Evolutionary conservation across 306 rosid species (phyloP), one percentile per base, ranked within the genome.

Genomic region (Pachyrhizus erosus): DNA sequence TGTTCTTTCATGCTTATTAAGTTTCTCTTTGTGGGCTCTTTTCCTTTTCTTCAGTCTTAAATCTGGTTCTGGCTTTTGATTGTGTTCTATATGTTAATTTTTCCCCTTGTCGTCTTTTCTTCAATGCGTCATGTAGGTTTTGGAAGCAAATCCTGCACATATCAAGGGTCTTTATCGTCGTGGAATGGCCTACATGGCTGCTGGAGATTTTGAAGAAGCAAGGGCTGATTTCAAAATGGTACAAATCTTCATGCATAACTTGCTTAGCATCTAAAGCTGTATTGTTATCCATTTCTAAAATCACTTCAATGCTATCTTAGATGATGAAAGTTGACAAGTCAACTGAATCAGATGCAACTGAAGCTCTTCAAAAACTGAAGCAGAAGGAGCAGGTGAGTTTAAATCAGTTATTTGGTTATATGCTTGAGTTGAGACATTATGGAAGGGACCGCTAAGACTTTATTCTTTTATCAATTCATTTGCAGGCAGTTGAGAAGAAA

Each of bases 101-200:
- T 34, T 2, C 14, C 57, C 66, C n/a, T 37, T 74, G 26, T 69
- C 24, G 11, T 71, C 45, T 81, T 54, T 79, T 86, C 72, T 49
- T 80, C 52, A 42, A 80, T 82, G 57, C 65, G 82, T 40, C 20
- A 12, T 77, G 49, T 79, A 96, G 99, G 99, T 96, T 78, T 72
- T 96, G 81, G 99, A 96, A 40, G 93, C 98, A 55, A 96, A 93
- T 82, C 99, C 94, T 61, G 94, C 92, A 26, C 91, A 96, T 78
- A 91, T 85, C 73, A 96, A 96, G 89, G 97, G 94, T 83, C 90
- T 96, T n/a, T 96, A 93, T 85, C 96, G 99, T 46, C 98, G 99
- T 66, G 99, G 98, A 79, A 93, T 93, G 99, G 97, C 98, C 75
- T 92, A 91, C 90, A 86, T 93, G 97, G 80, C 86, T 58, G 89